These are phyloP conservation scores for Aegilops umbellulata DNA, from an alignment of 176 grass and related monocot genomes.

Conservation along the genomic window DNA sequence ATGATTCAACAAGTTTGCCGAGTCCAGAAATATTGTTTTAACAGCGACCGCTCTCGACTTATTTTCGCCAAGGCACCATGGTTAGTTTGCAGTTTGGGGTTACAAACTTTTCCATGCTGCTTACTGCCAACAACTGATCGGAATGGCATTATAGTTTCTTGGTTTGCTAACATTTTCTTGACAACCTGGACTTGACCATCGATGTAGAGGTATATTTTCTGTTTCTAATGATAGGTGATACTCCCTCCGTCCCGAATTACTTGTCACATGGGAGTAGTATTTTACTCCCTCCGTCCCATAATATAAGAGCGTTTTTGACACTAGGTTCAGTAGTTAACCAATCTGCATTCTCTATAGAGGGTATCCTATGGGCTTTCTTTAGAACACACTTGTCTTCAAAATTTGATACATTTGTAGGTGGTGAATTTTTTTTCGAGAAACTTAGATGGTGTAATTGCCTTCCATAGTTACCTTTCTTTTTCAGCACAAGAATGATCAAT, in stretches of 20 bases:
- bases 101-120: neutral
- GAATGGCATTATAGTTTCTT: neutral
- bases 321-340: neutral
- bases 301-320: too few relatives aligned
- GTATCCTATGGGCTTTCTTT: neutral
- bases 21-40: neutral
- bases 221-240: neutral
- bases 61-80: neutral
- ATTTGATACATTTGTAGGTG: neutral
- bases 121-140: slow-evolving; percentile 10
- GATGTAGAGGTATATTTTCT: neutral
- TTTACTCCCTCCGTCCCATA: too few relatives aligned
- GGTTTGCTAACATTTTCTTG: neutral
- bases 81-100: neutral
- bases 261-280: neutral
- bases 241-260: too few relatives aligned
- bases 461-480: neutral
- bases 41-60: neutral
- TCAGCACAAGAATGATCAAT: neutral
- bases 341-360: neutral
- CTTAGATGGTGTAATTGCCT: neutral
- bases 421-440: too few relatives aligned
- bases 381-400: neutral
- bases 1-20: neutral
- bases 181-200: neutral